Base-by-base conservation (phyloP, 2,329 filamentous ascomycete genomes). In the Monosporascus sp. region DNA sequence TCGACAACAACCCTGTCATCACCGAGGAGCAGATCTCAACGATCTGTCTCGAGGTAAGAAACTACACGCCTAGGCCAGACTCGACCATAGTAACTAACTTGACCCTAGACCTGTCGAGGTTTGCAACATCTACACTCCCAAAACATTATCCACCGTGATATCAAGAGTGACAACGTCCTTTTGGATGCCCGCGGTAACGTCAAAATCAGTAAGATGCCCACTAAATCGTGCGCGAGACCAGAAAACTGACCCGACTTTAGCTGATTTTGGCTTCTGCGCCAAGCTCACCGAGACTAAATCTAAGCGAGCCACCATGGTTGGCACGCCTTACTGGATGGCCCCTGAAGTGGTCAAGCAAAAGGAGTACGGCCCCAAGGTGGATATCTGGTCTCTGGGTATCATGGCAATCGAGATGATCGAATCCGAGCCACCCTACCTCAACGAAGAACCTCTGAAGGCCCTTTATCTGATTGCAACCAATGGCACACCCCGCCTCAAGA, bases 391-490 rank as follows among this genome's bases (percentile, higher is more conserved):
- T 31, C 78, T 99, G 57, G 94, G 94, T 66, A 99, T 99, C 74
- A 99, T 97, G 94, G 93, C 94, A 24, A 97, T 99, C 66, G 94
- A 99, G 74, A 97, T 99, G 94, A 97, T 97, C 66, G 94, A 99
- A 70, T 96, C 90, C 18, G 94, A 99, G 72, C 94, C 94, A 6
- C 94, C 94, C 0, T 99, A 99, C 70, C 83, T 97, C 38, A 97
- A 97, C 73, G 94, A 97, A 73, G 93, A 97, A 72, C 94, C 94
- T 0, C 82, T 99, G 52, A 97, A 97, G 79, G 94, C 94, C 7
- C 81, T 99, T 47, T 99, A 96, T 70, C 82, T 99, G 57, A 99
- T 99, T 68, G 94, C 94, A 47, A 99, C 94, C 52, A 97, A 97
- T 74, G 94, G 94, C 60, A 97, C 94, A 3, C 94, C 94, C 22